Percentiles rank a stretch among this genome's conserved stretches.
Conservation (phyloP, 1,284 basidiomycete species). For the Ganoderma lingzhi region DNA sequence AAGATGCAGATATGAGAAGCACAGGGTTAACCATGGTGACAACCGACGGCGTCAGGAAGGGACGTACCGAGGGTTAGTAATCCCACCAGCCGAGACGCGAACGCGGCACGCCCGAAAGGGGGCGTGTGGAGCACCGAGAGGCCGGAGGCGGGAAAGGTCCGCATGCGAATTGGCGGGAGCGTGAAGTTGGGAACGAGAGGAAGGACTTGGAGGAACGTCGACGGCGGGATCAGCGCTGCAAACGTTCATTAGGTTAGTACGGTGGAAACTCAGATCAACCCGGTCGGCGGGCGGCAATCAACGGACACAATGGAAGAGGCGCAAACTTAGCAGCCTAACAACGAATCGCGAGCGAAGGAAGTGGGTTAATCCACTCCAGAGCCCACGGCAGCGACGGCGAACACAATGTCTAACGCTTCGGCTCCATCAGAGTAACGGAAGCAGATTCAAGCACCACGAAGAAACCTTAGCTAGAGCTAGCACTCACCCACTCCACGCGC, state of each 20-base stretch:
- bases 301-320: not conserved
- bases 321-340: not conserved
- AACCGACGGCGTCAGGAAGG: not conserved
- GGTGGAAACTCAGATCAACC: not conserved
- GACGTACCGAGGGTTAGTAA: slow-evolving; percentile 55
- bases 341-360: not conserved
- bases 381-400: not conserved
- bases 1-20: not conserved
- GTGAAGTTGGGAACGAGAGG: slow-evolving; percentile 77
- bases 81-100: slow-evolving; percentile 69
- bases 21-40: not conserved
- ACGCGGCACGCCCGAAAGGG: slow-evolving; percentile 69
- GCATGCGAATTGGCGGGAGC: slow-evolving; percentile 69
- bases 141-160: slow-evolving; percentile 73
- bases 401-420: not conserved
- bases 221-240: slow-evolving; percentile 87
- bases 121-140: slow-evolving; percentile 89
- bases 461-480: not conserved
- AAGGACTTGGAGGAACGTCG: slow-evolving; percentile 80
- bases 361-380: not conserved
- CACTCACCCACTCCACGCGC: slow-evolving; percentile 89
- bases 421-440: not conserved
- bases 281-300: slow-evolving; percentile 6
- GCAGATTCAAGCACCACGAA: too few relatives aligned
- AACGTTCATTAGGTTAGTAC: slow-evolving; percentile 8